Evolutionary conservation across 345 rosid species (phyloP).

Genomic region (Acer campestre): DNA sequence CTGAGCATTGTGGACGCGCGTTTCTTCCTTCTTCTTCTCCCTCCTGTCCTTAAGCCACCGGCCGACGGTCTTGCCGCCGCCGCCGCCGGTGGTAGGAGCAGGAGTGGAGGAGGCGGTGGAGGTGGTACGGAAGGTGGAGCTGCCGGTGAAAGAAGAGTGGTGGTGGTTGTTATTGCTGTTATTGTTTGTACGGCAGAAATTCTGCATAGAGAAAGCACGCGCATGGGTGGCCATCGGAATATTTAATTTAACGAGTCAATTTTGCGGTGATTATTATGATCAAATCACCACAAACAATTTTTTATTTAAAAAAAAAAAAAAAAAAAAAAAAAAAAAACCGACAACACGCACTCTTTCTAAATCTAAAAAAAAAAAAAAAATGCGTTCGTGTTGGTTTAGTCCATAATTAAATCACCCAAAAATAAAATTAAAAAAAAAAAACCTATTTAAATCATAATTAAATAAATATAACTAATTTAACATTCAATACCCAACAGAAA

Average conservation of each 20-base stretch:
- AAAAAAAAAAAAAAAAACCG: background rate
- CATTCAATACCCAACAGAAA: background rate
- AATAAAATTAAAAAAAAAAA: background rate
- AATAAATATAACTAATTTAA: no score
- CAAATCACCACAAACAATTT: background rate
- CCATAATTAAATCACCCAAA: background rate
- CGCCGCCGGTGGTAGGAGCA: conserved; percentile 41
- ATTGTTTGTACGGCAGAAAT: conserved; percentile 52
- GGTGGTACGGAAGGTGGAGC: conserved; percentile 42
- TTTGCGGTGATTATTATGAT: background rate
- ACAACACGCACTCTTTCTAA: background rate
- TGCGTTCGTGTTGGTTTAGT: background rate
- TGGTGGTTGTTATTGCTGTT: background rate
- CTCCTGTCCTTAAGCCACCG: conserved; percentile 81
- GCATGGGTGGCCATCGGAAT: background rate
- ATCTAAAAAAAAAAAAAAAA: background rate
- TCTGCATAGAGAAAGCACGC: conserved; percentile 40
- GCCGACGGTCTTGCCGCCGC: conserved; percentile 79
- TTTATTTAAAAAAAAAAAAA: no score
- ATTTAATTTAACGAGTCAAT: background rate
- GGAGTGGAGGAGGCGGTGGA: conserved; percentile 32
- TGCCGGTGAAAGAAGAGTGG: background rate
- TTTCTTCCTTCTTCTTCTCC: conserved; percentile 90
- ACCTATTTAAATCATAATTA: no score
- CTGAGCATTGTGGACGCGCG: conserved; percentile 81